Evolutionary conservation across 2,329 filamentous ascomycete genomes (phyloP).

Genomic region (Scytalidium sp.): DNA sequence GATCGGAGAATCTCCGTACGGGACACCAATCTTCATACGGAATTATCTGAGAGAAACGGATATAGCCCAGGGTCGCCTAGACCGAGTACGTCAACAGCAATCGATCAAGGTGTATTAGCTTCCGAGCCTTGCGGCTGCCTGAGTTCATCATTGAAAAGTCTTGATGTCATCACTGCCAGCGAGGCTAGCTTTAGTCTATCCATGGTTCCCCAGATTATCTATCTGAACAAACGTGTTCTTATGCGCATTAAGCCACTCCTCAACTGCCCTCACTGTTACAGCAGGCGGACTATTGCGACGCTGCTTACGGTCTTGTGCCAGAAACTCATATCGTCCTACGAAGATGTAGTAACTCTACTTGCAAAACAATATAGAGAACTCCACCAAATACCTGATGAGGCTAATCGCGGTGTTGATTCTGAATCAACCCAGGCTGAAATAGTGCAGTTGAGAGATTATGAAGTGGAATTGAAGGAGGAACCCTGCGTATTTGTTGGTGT

Average conservation of each 20-base stretch:
- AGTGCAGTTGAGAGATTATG: neutral
- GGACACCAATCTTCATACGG: neutral
- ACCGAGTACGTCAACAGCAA: neutral
- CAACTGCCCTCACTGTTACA: neutral
- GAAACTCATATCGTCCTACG: neutral
- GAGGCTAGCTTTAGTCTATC: neutral
- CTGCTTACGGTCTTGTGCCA: conserved; percentile 1
- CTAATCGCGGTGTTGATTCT: neutral
- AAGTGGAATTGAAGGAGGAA: neutral
- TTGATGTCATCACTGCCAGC: conserved; percentile 1
- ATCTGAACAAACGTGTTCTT: neutral
- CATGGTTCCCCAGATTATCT: neutral
- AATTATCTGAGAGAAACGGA: neutral
- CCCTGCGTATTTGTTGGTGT: conserved; percentile 2
- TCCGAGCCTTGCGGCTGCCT: neutral
- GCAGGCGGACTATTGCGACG: neutral
- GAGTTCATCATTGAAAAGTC: neutral
- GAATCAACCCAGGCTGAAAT: neutral
- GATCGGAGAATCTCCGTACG: no score
- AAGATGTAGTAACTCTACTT: neutral
- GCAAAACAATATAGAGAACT: neutral
- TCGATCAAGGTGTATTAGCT: neutral
- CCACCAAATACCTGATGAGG: neutral
- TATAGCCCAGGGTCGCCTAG: neutral
- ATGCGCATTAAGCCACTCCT: neutral